Percentiles rank a stretch among this genome's conserved stretches.
These are phyloP conservation scores for Chlorella sorokiniana DNA, from an alignment of 139 green algal species.

Conservation along the genomic window DNA sequence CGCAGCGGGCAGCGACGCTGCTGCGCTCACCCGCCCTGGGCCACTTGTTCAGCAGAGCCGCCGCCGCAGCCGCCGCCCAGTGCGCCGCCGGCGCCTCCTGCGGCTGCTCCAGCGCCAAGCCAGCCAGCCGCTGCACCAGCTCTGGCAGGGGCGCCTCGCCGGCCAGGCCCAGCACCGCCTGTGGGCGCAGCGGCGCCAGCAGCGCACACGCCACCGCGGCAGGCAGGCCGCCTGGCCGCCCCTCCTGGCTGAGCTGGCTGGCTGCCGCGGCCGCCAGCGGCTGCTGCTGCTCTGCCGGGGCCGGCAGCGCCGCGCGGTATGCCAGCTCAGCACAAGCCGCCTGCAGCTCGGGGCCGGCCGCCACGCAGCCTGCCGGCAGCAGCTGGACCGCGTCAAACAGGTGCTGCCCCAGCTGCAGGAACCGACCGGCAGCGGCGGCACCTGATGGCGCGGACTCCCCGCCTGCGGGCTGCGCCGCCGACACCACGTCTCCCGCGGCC, in stretches of 20 bases:
- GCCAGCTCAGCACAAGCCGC: constrained; percentile 9
- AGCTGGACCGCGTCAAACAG: constrained; percentile 8
- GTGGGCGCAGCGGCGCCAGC: constrained; percentile 2
- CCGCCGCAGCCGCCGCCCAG: constrained; percentile 1
- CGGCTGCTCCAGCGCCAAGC: not conserved
- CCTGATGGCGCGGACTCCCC: not conserved
- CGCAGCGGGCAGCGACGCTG: not conserved
- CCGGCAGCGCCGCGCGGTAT: not conserved
- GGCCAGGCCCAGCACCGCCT: not conserved
- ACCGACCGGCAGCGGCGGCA: not conserved
- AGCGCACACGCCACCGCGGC: not conserved
- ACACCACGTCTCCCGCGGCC: not conserved
- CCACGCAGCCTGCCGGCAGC: not conserved
- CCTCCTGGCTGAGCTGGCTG: not conserved
- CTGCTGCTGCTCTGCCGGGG: not conserved
- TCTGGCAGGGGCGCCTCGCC: not conserved
- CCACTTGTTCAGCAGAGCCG: constrained; percentile 36
- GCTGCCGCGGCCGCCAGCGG: not conserved
- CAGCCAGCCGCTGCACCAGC: not conserved
- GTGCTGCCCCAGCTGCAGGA: constrained; percentile 5
- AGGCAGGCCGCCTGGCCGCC: not conserved
- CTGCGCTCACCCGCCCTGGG: not conserved
- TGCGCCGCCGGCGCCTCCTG: not conserved
- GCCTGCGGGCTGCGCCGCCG: not conserved
- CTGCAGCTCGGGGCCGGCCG: not conserved